Conservation (phyloP, 2,329 filamentous ascomycete genomes). For the Trichoderma oligosporum region DNA sequence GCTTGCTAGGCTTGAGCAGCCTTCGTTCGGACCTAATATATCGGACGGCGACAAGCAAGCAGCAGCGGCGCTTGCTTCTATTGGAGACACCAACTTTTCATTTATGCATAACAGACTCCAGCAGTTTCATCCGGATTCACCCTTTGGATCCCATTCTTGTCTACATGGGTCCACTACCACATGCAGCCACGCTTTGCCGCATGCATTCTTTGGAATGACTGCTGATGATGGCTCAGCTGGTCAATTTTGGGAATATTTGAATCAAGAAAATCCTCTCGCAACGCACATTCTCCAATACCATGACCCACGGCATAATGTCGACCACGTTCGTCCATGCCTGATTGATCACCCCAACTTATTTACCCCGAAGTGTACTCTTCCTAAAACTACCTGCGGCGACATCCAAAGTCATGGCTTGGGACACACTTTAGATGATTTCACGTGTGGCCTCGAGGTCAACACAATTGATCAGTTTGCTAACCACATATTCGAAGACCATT, state of each 20-base stretch:
- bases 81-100: conserved; percentile 24
- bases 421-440: conserved; percentile 22
- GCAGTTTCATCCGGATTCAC: neutral
- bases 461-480: conserved; percentile 28
- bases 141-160: conserved; percentile 1
- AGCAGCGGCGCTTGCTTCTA: conserved; percentile 32
- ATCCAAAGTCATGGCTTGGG: conserved; percentile 19
- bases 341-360: conserved; percentile 28
- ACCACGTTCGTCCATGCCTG: conserved; percentile 27
- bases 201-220: conserved; percentile 20
- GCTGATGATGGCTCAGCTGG: conserved; percentile 16
- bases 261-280: conserved; percentile 27
- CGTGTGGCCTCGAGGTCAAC: conserved; percentile 31
- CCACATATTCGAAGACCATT: conserved; percentile 32
- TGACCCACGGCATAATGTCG: conserved; percentile 25
- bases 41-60: conserved; percentile 28
- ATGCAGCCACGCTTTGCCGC: neutral
- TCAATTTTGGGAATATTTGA: conserved; percentile 22
- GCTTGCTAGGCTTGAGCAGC: neutral
- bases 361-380: conserved; percentile 29
- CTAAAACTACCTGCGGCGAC: conserved; percentile 23
- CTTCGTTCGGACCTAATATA: conserved; percentile 8
- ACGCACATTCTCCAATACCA: conserved; percentile 33
- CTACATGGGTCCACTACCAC: neutral
- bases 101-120: neutral